Percentiles rank a stretch among this genome's conserved stretches.
Conservation (phyloP, 2,329 filamentous ascomycete species). For the Colletotrichum neosansevieriae region DNA sequence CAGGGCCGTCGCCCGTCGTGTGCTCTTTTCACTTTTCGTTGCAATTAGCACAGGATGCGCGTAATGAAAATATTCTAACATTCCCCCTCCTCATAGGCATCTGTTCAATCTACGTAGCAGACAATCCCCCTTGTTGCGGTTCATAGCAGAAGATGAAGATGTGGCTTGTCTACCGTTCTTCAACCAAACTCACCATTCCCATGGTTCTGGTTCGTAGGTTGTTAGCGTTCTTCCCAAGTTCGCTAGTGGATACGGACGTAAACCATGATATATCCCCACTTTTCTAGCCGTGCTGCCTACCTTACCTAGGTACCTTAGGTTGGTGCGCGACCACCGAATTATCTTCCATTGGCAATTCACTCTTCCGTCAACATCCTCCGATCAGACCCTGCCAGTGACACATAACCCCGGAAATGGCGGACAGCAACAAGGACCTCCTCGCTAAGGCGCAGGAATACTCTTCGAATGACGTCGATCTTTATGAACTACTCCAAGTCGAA, state of each 20-base stretch:
- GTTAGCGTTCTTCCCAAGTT: too few species aligned
- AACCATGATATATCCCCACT: not conserved
- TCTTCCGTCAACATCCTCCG: constrained; percentile 8
- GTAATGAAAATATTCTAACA: too few species aligned
- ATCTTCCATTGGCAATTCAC: not conserved
- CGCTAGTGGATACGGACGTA: constrained; percentile 3
- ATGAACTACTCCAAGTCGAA: constrained; percentile 78
- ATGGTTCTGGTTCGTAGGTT: too few species aligned
- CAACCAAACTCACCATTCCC: too few species aligned
- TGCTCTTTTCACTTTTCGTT: too few species aligned
- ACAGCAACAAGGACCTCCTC: constrained; percentile 61
- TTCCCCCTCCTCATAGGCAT: too few species aligned
- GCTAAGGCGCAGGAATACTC: constrained; percentile 70
- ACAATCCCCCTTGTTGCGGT: too few species aligned
- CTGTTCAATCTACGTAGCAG: too few species aligned
- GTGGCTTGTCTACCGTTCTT: too few species aligned
- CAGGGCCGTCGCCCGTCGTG: too few species aligned
- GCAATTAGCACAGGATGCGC: too few species aligned
- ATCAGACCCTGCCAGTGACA: not conserved
- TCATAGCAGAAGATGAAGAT: not conserved
- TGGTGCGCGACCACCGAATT: not conserved
- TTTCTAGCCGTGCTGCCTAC: constrained; percentile 10
- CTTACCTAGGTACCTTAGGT: not conserved
- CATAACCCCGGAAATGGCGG: constrained; percentile 33
- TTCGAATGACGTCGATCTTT: constrained; percentile 77